Conservation (phyloP, 495 filamentous ascomycete species). For the Podospora appendiculata region DNA sequence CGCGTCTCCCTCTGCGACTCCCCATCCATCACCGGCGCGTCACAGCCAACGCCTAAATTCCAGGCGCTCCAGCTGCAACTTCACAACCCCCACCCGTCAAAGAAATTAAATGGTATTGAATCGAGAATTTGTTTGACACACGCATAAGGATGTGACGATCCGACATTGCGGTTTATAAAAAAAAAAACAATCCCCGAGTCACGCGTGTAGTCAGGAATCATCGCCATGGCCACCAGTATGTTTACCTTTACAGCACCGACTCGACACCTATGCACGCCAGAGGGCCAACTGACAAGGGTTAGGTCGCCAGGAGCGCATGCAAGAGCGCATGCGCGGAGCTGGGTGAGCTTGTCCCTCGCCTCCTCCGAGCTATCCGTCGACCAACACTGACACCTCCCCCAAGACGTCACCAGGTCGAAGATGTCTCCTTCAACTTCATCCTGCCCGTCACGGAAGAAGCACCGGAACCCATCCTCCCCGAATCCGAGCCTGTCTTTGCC, state of each 20-base stretch:
- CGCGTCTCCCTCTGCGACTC: too few relatives aligned
- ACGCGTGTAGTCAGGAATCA: too few relatives aligned
- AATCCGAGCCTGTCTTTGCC: slow-evolving; percentile 9
- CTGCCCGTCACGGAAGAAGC: slow-evolving; percentile 25
- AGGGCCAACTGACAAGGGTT: too few relatives aligned
- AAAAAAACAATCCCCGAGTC: too few relatives aligned
- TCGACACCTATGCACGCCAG: neutral
- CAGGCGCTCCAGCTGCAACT: too few relatives aligned
- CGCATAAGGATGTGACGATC: too few relatives aligned
- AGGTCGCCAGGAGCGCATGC: slow-evolving; percentile 37
- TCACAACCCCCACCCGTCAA: too few relatives aligned
- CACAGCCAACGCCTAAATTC: too few relatives aligned
- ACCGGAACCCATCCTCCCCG: neutral
- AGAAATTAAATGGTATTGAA: too few relatives aligned
- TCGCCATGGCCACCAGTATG: slow-evolving; percentile 1
- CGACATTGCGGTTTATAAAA: too few relatives aligned
- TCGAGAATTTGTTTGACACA: too few relatives aligned
- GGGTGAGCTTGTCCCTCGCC: slow-evolving; percentile 19
- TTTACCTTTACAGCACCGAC: neutral
- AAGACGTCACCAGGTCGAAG: slow-evolving; percentile 38
- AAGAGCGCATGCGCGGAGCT: slow-evolving; percentile 44
- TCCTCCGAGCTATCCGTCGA: neutral
- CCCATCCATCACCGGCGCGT: too few relatives aligned
- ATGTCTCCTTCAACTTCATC: slow-evolving; percentile 37
- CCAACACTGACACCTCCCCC: slow-evolving; percentile 6